These are phyloP conservation scores for Globisporangium orthogonon DNA, from an alignment of 352 stramenopile species.

Conservation along the genomic window DNA sequence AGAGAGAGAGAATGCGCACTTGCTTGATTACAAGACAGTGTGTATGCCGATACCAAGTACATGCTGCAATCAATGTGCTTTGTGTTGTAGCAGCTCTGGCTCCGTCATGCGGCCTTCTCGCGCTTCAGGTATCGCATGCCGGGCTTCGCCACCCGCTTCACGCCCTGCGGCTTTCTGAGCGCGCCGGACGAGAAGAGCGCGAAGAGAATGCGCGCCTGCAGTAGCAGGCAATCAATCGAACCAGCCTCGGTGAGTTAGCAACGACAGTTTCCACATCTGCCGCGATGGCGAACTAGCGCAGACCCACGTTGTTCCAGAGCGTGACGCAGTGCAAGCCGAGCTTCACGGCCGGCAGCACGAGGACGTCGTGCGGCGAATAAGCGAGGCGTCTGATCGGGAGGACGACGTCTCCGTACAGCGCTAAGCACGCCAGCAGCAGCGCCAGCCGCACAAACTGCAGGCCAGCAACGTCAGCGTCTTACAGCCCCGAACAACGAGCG, in stretches of 20 bases:
- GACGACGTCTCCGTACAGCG: slow-evolving; percentile 55
- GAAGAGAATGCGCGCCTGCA: slow-evolving; percentile 26
- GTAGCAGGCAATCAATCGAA: background rate
- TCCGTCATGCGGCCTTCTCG: slow-evolving; percentile 16
- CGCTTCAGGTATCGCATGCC: slow-evolving; percentile 10
- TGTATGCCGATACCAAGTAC: background rate
- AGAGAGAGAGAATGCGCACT: background rate
- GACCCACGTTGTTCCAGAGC: slow-evolving; percentile 31
- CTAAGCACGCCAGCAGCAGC: slow-evolving; percentile 43
- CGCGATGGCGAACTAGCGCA: background rate
- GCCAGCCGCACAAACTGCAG: slow-evolving; percentile 50
- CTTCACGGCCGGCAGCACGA: slow-evolving; percentile 12
- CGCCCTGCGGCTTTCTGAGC: slow-evolving; percentile 3
- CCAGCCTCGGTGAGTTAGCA: background rate
- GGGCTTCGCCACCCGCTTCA: slow-evolving; percentile 4
- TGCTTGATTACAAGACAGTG: background rate
- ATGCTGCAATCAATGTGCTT: background rate
- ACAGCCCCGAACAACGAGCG: background rate
- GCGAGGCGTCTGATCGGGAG: slow-evolving; percentile 25
- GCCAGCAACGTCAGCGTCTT: background rate
- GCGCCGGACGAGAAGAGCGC: slow-evolving; percentile 27
- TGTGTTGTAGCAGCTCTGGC: background rate
- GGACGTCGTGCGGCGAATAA: slow-evolving; percentile 4
- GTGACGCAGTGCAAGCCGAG: slow-evolving; percentile 31
- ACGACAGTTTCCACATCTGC: background rate